Percentiles rank a stretch among this genome's conserved stretches.
Conservation (phyloP, 129 eudicot species). For the Glebionis coronaria region DNA sequence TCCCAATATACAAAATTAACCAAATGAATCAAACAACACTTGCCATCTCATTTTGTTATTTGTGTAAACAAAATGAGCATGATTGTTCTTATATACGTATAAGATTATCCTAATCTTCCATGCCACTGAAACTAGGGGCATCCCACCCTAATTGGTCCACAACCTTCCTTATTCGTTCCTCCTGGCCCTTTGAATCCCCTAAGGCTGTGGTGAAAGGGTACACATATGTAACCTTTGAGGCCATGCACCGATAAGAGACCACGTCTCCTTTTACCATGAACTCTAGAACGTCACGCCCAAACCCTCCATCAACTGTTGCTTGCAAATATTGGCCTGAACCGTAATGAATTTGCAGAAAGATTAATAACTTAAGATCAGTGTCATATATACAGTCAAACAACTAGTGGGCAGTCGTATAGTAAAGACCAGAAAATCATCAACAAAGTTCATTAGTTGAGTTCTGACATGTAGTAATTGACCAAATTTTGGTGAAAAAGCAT, state of each 20-base stretch:
- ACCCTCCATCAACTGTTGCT: constrained; percentile 90
- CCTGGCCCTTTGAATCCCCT: constrained; percentile 95
- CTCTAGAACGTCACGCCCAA: constrained; percentile 84
- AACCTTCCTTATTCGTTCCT: constrained; percentile 76
- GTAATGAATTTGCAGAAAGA: constrained; percentile 15
- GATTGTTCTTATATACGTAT: constrained; percentile 10
- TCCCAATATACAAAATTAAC: too few species aligned
- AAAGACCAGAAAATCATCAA: too few species aligned
- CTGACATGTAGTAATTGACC: background rate
- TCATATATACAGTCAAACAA: background rate
- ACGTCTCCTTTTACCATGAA: constrained; percentile 75
- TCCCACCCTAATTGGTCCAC: constrained; percentile 78
- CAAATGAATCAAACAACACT: constrained; percentile 16
- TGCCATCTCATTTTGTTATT: background rate
- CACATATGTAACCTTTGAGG: constrained; percentile 78
- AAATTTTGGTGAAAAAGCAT: background rate
- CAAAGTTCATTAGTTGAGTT: background rate
- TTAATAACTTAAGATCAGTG: constrained; percentile 4
- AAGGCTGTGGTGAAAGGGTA: constrained; percentile 95
- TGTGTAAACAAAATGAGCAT: constrained; percentile 4
- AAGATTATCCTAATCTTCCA: constrained; percentile 51
- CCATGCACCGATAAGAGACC: constrained; percentile 87
- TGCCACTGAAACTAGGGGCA: constrained; percentile 76
- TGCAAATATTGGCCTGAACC: constrained; percentile 61
- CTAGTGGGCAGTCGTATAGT: background rate